A percentile compares a stretch with the other conserved stretches of the same genome.
These are phyloP conservation scores for Naganishia liquefaciens DNA, from an alignment of 1,284 basidiomycete genomes.

Conservation along the genomic window DNA sequence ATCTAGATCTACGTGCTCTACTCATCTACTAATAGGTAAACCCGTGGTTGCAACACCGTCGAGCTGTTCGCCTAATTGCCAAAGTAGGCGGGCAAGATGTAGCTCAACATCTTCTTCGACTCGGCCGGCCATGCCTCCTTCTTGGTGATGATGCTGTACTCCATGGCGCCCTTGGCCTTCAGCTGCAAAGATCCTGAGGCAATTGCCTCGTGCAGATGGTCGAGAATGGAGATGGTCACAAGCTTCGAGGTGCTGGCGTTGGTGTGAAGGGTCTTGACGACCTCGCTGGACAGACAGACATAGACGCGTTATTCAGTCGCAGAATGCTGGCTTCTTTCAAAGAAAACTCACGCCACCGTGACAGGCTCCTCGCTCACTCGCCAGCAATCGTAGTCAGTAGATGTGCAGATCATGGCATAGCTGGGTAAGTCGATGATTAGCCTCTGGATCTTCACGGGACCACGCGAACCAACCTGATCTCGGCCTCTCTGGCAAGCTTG, in stretches of 20 bases:
- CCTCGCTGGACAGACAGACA: slow-evolving; percentile 48
- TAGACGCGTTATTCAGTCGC: not conserved
- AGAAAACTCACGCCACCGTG: slow-evolving; percentile 69
- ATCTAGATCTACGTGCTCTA: too few species aligned
- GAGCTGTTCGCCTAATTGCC: slow-evolving; percentile 3
- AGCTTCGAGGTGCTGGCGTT: slow-evolving; percentile 80
- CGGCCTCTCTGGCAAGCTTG: slow-evolving; percentile 92
- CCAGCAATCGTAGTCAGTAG: slow-evolving; percentile 91
- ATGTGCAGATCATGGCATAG: slow-evolving; percentile 66
- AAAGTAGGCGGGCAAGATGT: slow-evolving; percentile 66
- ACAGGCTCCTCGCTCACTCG: slow-evolving; percentile 75
- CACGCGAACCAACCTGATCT: slow-evolving; percentile 70
- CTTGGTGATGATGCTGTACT: slow-evolving; percentile 79
- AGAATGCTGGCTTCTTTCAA: not conserved
- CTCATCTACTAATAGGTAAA: too few species aligned
- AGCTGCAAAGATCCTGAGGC: slow-evolving; percentile 60
- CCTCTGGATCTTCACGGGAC: not conserved
- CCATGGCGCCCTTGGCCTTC: slow-evolving; percentile 75
- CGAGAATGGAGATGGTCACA: slow-evolving; percentile 69
- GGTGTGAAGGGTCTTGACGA: slow-evolving; percentile 78
- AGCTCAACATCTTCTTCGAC: slow-evolving; percentile 72
- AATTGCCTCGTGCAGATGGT: slow-evolving; percentile 69
- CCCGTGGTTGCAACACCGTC: too few species aligned
- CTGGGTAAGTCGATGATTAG: slow-evolving; percentile 16
- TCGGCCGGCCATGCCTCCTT: slow-evolving; percentile 61